These are phyloP conservation scores for Dorcoceras hygrometricum DNA, from an alignment of 257 asterid species.

Conservation along the genomic window DNA sequence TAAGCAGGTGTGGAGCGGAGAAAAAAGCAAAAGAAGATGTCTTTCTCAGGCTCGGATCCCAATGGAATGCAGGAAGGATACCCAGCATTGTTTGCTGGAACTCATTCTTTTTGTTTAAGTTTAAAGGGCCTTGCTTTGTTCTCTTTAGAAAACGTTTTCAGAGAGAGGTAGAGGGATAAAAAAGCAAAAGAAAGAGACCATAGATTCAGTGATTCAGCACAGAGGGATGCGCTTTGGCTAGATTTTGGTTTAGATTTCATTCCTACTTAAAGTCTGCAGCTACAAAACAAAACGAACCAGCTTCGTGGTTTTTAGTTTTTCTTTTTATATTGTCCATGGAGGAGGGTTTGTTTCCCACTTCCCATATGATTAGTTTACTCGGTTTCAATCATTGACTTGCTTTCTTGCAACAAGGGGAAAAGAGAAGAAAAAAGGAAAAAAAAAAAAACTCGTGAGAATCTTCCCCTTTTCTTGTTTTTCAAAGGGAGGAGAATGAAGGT, in stretches of 20 bases:
- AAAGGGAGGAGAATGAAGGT: slow-evolving; percentile 34
- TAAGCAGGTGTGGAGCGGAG: slow-evolving; percentile 30
- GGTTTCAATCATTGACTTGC: slow-evolving; percentile 71
- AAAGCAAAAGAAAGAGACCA: slow-evolving; percentile 34
- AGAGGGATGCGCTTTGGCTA: slow-evolving; percentile 10
- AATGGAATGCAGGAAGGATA: slow-evolving; percentile 71
- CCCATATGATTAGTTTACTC: slow-evolving; percentile 49
- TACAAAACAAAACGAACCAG: slow-evolving; percentile 49
- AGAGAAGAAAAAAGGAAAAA: too few species aligned
- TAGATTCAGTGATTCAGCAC: slow-evolving; percentile 20
- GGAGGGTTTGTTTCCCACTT: slow-evolving; percentile 27
- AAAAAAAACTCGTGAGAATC: slow-evolving; percentile 5
- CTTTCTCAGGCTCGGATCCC: slow-evolving; percentile 97
- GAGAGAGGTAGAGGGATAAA: slow-evolving; percentile 26
- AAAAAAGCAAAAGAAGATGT: slow-evolving; percentile 76
- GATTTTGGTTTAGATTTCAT: slow-evolving; percentile 21
- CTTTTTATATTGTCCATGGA: slow-evolving; percentile 8
- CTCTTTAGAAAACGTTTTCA: slow-evolving; percentile 41
- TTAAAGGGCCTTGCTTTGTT: slow-evolving; percentile 41
- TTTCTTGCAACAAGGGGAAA: slow-evolving; percentile 34
- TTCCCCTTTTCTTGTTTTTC: slow-evolving; percentile 1
- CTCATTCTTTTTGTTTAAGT: slow-evolving; percentile 56
- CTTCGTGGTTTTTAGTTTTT: background rate
- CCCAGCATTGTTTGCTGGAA: slow-evolving; percentile 81
- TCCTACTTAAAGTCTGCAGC: slow-evolving; percentile 5